Evolutionary conservation across 2,329 filamentous ascomycete genomes (phyloP), one percentile per base, ranked within the genome.

Genomic region (Fusarium devonianum): DNA sequence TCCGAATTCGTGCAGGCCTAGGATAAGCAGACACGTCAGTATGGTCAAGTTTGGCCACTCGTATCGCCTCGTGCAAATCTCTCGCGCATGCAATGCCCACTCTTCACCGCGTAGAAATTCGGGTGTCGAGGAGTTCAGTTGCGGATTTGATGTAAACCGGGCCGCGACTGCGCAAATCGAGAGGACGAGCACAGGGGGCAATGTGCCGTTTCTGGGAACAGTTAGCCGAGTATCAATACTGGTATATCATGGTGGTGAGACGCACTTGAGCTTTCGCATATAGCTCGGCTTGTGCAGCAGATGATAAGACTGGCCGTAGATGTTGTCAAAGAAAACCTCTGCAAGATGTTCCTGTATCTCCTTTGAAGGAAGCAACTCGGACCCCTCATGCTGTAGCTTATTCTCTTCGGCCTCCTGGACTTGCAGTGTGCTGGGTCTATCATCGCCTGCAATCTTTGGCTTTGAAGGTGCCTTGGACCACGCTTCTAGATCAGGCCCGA

Each of bases 31-130:
- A 35, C 93, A 94, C 5, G 92, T 97, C 34, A 99, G 74, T 30
- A 97, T 96, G 3, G 93, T 97, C 56, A 97, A 94, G 68, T 96
- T 97, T 1, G 94, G 93, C 75, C 91, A 90, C 67, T 97, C 94
- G 65, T 96, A 97, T 62, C 92, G 84, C 66, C 87, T 89, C 30
- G 90, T 83, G 16, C 94, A 87, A 53, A 97, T 97, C 26, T 91
- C 87, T 38, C 92, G 83, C n/a, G 93, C 93, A 19, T 87, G 85
- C 17, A 84, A 85, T 6, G 92, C 94, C 92, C 93, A 99, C 55
- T 89, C 85, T 69, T 97, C 93, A 5, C 94, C 94, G 32, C 91
- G 87, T 30, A 96, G 75, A 67, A 96, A 97, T 19, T 71, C 69
- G 44, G 88, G 89, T 6, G 89, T 89, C 49, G 87, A 85, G 2